Evolutionary conservation across 192 early-diverging fungal genomes (phyloP).

Genomic region (Backusella macrospora): DNA sequence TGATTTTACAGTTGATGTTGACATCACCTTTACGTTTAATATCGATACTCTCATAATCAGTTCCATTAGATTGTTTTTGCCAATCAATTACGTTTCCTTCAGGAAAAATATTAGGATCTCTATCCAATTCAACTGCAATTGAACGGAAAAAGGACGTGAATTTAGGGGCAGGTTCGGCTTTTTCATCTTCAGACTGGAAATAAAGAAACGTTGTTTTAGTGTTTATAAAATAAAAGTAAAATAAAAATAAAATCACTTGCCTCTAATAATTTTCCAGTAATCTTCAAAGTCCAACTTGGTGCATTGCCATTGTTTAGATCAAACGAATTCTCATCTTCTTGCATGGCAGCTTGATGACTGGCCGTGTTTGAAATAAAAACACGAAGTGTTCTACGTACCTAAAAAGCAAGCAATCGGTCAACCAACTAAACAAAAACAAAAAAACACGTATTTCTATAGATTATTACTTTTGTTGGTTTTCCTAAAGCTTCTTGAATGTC

Average conservation of each 20-base stretch:
- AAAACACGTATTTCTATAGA: neutral
- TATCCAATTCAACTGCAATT: constrained; percentile 83
- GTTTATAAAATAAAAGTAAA: constrained; percentile 29
- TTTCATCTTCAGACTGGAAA: constrained; percentile 32
- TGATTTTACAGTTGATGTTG: constrained; percentile 79
- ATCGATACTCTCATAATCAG: constrained; percentile 89
- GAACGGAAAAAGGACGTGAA: constrained; percentile 87
- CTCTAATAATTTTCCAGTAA: constrained; percentile 89
- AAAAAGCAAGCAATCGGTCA: neutral
- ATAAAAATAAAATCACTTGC: neutral
- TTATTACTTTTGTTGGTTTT: constrained; percentile 60
- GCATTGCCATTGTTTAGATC: constrained; percentile 52
- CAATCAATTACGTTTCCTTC: constrained; percentile 81
- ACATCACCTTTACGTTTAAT: constrained; percentile 89
- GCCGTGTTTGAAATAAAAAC: constrained; percentile 88
- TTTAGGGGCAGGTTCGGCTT: constrained; percentile 65
- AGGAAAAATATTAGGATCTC: constrained; percentile 74
- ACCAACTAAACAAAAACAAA: too few species aligned
- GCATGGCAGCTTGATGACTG: constrained; percentile 67
- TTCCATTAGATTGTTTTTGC: constrained; percentile 49
- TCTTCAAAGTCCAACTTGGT: constrained; percentile 89
- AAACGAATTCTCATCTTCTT: constrained; percentile 46
- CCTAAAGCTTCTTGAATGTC: constrained; percentile 87
- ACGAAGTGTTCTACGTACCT: constrained; percentile 76
- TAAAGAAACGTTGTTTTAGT: constrained; percentile 36